These are phyloP conservation scores for Calonectria hawksworthii DNA, from an alignment of 2,329 filamentous ascomycete species.

Conservation along the genomic window DNA sequence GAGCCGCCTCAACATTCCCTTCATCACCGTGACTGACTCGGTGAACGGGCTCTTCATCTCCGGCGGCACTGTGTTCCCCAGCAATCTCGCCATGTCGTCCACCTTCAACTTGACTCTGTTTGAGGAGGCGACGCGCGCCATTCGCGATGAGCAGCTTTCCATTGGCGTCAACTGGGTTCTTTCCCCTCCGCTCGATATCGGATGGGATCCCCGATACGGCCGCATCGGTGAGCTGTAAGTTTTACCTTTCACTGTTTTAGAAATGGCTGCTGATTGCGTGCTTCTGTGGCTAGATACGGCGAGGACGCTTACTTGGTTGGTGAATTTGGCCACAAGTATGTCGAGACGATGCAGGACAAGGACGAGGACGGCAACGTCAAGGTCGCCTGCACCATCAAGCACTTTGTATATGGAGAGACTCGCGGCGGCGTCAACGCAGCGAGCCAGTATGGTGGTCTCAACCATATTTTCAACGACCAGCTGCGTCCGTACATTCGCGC, in stretches of 20 bases:
- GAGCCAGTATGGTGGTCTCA: conserved; percentile 50
- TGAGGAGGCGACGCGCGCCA: conserved; percentile 42
- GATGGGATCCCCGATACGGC: conserved; percentile 48
- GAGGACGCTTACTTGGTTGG: conserved; percentile 50
- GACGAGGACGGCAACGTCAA: conserved; percentile 50
- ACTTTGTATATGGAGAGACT: conserved; percentile 51
- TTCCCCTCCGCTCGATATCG: conserved; percentile 50
- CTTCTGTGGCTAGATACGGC: conserved; percentile 43
- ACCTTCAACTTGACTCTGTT: conserved; percentile 50
- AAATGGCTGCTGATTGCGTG: conserved; percentile 20
- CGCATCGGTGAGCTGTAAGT: conserved; percentile 38
- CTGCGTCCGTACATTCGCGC: conserved; percentile 48
- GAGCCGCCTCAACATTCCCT: conserved; percentile 35
- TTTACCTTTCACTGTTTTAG: neutral
- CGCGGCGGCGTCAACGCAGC: conserved; percentile 52
- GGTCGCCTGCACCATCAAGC: conserved; percentile 54
- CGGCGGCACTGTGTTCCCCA: conserved; percentile 50
- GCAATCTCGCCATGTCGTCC: conserved; percentile 46
- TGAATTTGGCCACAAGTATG: conserved; percentile 49
- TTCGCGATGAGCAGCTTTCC: conserved; percentile 50
- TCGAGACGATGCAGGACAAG: conserved; percentile 52
- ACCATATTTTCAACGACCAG: conserved; percentile 52
- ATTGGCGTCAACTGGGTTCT: conserved; percentile 51
- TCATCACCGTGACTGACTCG: conserved; percentile 39
- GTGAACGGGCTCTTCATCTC: conserved; percentile 49